Evolutionary conservation across 148 eudicot genomes (phyloP), one percentile per base, ranked within the genome.

Genomic region (Bassia scoparia): DNA sequence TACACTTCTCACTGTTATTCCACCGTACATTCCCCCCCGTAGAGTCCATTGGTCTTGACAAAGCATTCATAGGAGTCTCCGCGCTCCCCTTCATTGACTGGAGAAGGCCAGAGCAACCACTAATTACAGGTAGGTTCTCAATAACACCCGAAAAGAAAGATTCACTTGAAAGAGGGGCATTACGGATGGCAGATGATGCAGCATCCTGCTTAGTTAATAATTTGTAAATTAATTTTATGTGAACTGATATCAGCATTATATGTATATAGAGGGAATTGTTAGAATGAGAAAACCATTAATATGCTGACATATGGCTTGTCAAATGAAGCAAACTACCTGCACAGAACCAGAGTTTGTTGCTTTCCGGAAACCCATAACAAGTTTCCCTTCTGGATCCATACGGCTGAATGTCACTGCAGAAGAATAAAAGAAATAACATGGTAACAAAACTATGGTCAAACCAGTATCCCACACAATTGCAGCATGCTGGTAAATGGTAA

Each of bases 341-440:
- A 76, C 54, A 58, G 81, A 68, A 26, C 79, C 50, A 70, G 77
- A 56, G 75, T 78, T 82, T 68, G 93, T 87, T 78, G 96, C 92
- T 85, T 90, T 93, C 14, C 98, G 86, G 75, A 86, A 93, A 34
- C 98, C 98, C 91, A 93, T 90, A 61, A 93, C 84, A 78, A 93
- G 96, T 70, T 90, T 93, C 72, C 94, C 96, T 80, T 84, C 94
- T 20, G 96, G 98, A 76, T 93, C 98, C 88, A 89, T 89, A 73
- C 96, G 96, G 74, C 94, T 93, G 82, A 93, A 93, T 13, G 89
- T 93, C 61, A 93, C 98, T 93, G 90, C 78, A 77, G 70, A 54
- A 82, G 31, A 75, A 24, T 46, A 63, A 62, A 69, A 12, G 54
- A 75, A 21, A 34, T 23, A 75, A 49, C 63, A 50, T 71, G 43